These are phyloP conservation scores for Hypoxylon fragiforme DNA, from an alignment of 495 filamentous ascomycete species.

Conservation along the genomic window DNA sequence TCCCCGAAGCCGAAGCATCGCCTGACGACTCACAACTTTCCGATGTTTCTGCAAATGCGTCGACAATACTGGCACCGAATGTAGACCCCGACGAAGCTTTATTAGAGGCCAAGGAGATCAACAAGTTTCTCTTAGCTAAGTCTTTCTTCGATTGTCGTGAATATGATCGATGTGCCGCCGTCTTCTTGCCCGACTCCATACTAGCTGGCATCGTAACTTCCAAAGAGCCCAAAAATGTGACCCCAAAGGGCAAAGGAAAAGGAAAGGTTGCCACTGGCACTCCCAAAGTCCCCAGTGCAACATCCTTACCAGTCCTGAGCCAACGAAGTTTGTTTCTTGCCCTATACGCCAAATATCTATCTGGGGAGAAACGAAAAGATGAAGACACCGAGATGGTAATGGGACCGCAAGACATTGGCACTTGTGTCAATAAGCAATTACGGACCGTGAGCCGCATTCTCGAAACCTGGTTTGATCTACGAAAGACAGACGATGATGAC, in stretches of 20 bases:
- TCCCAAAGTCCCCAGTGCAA: slow-evolving; percentile 18
- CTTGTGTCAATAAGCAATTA: slow-evolving; percentile 81
- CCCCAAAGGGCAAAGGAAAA: slow-evolving; percentile 47
- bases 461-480: slow-evolving; percentile 73
- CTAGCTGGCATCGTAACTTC: slow-evolving; percentile 62
- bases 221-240: slow-evolving; percentile 47
- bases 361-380: slow-evolving; percentile 93
- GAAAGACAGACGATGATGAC: slow-evolving; percentile 58
- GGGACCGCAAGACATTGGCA: slow-evolving; percentile 85
- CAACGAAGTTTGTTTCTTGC: slow-evolving; percentile 92
- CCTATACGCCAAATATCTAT: slow-evolving; percentile 87
- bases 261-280: slow-evolving; percentile 51
- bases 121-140: slow-evolving; percentile 87
- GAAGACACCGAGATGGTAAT: slow-evolving; percentile 98
- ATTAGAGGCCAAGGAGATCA: slow-evolving; percentile 78
- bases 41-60: slow-evolving; percentile 36
- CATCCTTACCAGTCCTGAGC: slow-evolving; percentile 59
- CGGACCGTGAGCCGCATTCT: slow-evolving; percentile 71
- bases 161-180: slow-evolving; percentile 89
- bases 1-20: slow-evolving; percentile 53
- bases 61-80: slow-evolving; percentile 54
- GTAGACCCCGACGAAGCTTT: slow-evolving; percentile 67
- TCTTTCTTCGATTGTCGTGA: slow-evolving; percentile 95
- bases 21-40: slow-evolving; percentile 44
- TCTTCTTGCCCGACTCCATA: slow-evolving; percentile 79